Evolutionary conservation across 768 basidiomycete genomes (phyloP), one percentile per base, ranked within the genome.

Genomic region (Collybiopsis confluens): DNA sequence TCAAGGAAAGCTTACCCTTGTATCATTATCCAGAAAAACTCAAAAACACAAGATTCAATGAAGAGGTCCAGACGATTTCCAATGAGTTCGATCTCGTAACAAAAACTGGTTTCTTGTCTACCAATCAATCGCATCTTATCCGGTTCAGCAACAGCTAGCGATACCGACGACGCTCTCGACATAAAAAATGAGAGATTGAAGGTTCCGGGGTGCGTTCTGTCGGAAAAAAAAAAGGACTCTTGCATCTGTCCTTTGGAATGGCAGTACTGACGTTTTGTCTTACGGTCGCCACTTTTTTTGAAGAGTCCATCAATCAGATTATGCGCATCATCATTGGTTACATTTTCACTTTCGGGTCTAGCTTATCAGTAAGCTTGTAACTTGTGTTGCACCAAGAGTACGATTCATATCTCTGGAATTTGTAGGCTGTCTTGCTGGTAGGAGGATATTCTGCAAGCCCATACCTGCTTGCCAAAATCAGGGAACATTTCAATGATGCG

Each of bases 371-470:
- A 7, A 2, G 28, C 16, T n/a, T 1, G 13, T n/a, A n/a, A n/a
- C n/a, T n/a, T n/a, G n/a, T n/a, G n/a, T n/a, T n/a, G n/a, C n/a
- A n/a, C n/a, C n/a, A n/a, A n/a, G n/a, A n/a, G n/a, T n/a, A n/a
- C n/a, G n/a, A 52, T 37, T 27, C 42, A 16, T 5, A 9, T 6
- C 45, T 46, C 24, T 18, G n/a, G 13, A n/a, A n/a, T n/a, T n/a
- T n/a, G n/a, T n/a, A 44, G 38, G 40, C 53, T 16, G 56, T 64
- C n/a, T 65, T 66, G 51, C 72, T 85, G 1, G 81, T 84, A 2
- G 82, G 82, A 21, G 82, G 81, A 0, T 83, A 83, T 61, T 76
- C 79, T 13, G 79, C 80, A 1, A 82, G 76, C 54, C 77, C 81
- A 47, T 83, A 76, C 71, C 60, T 84, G n/a, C 78, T 72, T 58